phyloP scores from a whole-genome alignment of 2,329 filamentous ascomycete species.

The Fusarium lyarnte region DNA sequence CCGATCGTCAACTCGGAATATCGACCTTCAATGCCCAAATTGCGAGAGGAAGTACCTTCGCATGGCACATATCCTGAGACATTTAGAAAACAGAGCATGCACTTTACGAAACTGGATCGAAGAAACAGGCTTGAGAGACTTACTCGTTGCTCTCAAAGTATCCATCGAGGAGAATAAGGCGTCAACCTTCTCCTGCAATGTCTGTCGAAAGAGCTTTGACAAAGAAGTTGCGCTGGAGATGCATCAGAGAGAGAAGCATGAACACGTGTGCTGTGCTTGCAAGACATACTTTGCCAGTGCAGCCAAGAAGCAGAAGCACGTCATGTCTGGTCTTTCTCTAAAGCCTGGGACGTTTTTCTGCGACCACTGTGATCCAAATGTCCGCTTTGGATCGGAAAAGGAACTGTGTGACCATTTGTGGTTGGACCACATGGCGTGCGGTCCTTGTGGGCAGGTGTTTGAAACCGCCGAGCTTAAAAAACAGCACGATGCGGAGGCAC shows the following conservation, averaged over 20 bases:
- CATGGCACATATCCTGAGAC: not conserved
- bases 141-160: not conserved
- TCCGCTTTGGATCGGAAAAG: not conserved
- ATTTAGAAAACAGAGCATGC: not conserved
- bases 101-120: not conserved
- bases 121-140: not conserved
- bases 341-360: not conserved
- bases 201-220: fast-evolving
- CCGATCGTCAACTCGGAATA: not conserved
- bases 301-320: not conserved
- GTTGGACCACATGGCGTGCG: not conserved
- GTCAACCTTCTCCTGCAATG: fast-evolving
- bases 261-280: not conserved
- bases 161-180: not conserved
- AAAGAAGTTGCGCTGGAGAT: not conserved
- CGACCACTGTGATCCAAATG: not conserved
- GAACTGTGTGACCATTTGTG: not conserved
- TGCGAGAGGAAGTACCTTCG: not conserved
- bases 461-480: not conserved
- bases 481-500: not conserved
- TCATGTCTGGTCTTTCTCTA: not conserved
- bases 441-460: not conserved
- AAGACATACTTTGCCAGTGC: not conserved
- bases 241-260: not conserved
- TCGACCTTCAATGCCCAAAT: not conserved